Conservation (phyloP, 768 basidiomycete species). For the Mycena kentingensis region DNA sequence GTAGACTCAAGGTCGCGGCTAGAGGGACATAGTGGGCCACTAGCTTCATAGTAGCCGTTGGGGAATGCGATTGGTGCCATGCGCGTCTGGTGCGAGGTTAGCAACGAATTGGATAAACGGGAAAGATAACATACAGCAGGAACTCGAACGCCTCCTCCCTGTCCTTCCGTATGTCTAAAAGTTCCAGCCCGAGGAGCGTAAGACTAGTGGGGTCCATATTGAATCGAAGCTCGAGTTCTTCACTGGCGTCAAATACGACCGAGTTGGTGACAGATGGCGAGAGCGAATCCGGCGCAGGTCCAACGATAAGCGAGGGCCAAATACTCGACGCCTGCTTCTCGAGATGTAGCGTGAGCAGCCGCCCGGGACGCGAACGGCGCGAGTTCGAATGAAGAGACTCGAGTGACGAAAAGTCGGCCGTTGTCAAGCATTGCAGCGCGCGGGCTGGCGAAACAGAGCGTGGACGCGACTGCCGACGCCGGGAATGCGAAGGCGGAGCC, state of each 20-base stretch:
- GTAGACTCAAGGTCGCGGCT: slow-evolving; percentile 44
- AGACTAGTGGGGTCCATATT: slow-evolving; percentile 89
- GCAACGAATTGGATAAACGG: slow-evolving; percentile 4
- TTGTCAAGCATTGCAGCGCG: slow-evolving; percentile 49
- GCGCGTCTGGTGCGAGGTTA: slow-evolving; percentile 57
- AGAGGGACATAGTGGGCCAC: slow-evolving; percentile 72
- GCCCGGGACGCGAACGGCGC: slow-evolving; percentile 44
- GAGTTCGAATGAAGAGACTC: slow-evolving; percentile 63
- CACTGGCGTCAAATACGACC: slow-evolving; percentile 52
- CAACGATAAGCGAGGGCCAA: slow-evolving; percentile 81
- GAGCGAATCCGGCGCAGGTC: slow-evolving; percentile 66
- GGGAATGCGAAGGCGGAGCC: slow-evolving; percentile 31
- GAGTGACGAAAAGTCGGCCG: slow-evolving; percentile 78
- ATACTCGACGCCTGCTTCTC: slow-evolving; percentile 80
- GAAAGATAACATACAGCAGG: slow-evolving; percentile 58
- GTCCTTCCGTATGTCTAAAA: slow-evolving; percentile 73
- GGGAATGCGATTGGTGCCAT: slow-evolving; percentile 77
- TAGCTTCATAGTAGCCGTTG: slow-evolving; percentile 76
- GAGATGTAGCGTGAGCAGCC: slow-evolving; percentile 75
- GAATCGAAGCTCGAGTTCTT: slow-evolving; percentile 62
- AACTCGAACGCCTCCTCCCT: slow-evolving; percentile 80
- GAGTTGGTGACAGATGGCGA: slow-evolving; percentile 55
- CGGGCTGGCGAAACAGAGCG: slow-evolving; percentile 61
- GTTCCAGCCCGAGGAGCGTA: slow-evolving; percentile 67
- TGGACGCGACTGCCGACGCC: slow-evolving; percentile 36